Base-by-base conservation (phyloP, 108 stramenopile species). In the Hondaea fermentalgiana region DNA sequence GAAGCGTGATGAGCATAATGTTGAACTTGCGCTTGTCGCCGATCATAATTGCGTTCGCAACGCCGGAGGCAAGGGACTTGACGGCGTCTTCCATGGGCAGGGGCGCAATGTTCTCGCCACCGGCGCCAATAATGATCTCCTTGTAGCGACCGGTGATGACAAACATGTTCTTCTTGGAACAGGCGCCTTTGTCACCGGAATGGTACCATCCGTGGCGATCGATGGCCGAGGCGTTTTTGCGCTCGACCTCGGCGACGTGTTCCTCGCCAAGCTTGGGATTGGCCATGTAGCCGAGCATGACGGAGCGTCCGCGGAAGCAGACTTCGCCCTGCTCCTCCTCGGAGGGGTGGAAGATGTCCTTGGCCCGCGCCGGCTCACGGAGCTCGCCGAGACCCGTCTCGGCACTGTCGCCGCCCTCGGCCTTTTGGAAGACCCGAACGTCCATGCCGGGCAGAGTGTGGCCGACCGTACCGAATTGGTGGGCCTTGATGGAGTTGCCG, bases 251-350 rank as follows among this genome's bases (percentile, higher is more conserved):
- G 12, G 45, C 44, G 64, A 89, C 44, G 44, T 60, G 44, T n/a
- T 19, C 91, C 55, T 17, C 87, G 60, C 88, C 93, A 87, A 92
- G 91, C 72, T 93, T 89, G 23, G 92, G 90, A 55, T 90, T 88
- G 55, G 83, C 59, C 94, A 94, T 92, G 91, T 95, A 96, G 71
- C 96, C 96, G 92, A 95, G 93, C 72, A 96, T 94, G 88, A 95
- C 94, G 90, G 95, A 93, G 17, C 95, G 94, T 4, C 94, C 94
- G 45, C 92, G 90, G 92, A 88, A 95, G 94, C 94, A 94, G 43
- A 95, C 71, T 89, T 94, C 94, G 43, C 91, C 91, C n/a, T 91
- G 92, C n/a, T 72, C 23, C 8, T 59, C 59, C 8, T 88, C 87
- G 17, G 59, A 19, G 60, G 87, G 21, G 3, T 59, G 44, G 47